phyloP scores from a whole-genome alignment of 116 monocot species.

The Papilionanthe hybrid region DNA sequence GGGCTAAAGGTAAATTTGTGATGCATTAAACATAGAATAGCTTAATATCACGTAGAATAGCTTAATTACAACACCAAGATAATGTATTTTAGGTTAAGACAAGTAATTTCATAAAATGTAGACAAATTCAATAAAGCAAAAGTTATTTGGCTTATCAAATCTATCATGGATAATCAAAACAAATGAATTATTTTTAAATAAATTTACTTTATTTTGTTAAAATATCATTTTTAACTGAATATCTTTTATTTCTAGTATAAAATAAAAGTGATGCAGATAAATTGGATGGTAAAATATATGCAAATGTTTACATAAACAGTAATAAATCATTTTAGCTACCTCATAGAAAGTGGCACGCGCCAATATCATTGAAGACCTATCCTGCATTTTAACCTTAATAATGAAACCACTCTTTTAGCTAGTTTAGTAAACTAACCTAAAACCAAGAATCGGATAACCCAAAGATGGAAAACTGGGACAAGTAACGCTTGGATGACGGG shows the following conservation, averaged over 20 bases:
- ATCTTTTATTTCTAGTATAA: neutral
- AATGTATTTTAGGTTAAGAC: neutral
- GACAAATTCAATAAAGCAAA: neutral
- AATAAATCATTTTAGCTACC: neutral
- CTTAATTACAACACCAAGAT: neutral
- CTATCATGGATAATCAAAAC: neutral
- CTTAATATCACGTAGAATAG: neutral
- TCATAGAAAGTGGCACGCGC: neutral
- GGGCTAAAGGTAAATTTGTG: neutral
- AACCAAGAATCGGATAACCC: neutral
- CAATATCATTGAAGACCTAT: neutral
- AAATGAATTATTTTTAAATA: neutral
- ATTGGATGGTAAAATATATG: neutral
- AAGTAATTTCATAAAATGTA: neutral
- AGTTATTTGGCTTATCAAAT: neutral
- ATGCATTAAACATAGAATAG: neutral
- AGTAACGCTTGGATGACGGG: too few relatives aligned
- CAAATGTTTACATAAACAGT: neutral
- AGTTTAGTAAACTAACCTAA: neutral
- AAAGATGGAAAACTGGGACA: neutral
- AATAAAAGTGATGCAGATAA: neutral
- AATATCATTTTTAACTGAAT: neutral
- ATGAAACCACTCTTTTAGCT: neutral
- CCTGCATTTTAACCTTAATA: neutral
- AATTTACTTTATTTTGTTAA: constrained; percentile 3